Evolutionary conservation across 805 yeast species (phyloP).

Genomic region (Saturnispora halmiae): DNA sequence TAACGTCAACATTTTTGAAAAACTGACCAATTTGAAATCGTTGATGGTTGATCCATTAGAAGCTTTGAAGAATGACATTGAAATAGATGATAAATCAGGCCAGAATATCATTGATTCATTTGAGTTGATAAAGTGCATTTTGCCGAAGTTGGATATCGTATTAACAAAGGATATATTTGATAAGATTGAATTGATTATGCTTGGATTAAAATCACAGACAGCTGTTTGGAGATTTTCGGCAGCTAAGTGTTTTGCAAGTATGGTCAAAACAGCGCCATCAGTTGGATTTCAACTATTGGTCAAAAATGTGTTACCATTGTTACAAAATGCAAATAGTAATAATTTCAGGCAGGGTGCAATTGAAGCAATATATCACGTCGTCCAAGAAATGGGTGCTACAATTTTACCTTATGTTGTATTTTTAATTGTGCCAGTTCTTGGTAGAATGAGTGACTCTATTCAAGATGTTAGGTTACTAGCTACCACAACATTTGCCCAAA

Average conservation of each 20-base stretch:
- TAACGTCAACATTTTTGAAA: constrained; percentile 44
- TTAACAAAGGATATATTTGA: constrained; percentile 45
- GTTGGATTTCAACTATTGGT: constrained; percentile 71
- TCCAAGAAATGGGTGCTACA: constrained; percentile 75
- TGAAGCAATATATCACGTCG: constrained; percentile 81
- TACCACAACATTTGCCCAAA: constrained; percentile 92
- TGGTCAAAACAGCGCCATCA: constrained; percentile 62
- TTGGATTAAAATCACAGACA: constrained; percentile 53
- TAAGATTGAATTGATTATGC: constrained; percentile 42
- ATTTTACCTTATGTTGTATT: constrained; percentile 93
- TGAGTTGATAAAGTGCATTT: constrained; percentile 68
- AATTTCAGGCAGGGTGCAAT: constrained; percentile 86
- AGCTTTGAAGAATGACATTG: constrained; percentile 21
- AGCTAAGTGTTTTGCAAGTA: constrained; percentile 77
- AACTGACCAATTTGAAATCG: constrained; percentile 57
- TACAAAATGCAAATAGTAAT: constrained; percentile 63
- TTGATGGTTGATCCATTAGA: constrained; percentile 59
- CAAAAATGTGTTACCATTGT: constrained; percentile 67
- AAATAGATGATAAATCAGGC: constrained; percentile 42
- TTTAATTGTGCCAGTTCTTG: constrained; percentile 90
- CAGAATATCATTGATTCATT: constrained; percentile 80
- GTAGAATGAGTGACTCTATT: constrained; percentile 95
- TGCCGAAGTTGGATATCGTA: constrained; percentile 46
- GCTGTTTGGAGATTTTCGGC: constrained; percentile 86
- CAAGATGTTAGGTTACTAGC: constrained; percentile 82